A percentile compares a stretch with the other conserved stretches of the same genome.
These are phyloP conservation scores for Mangifera indica DNA, from an alignment of 345 rosid genomes.

Conservation along the genomic window DNA sequence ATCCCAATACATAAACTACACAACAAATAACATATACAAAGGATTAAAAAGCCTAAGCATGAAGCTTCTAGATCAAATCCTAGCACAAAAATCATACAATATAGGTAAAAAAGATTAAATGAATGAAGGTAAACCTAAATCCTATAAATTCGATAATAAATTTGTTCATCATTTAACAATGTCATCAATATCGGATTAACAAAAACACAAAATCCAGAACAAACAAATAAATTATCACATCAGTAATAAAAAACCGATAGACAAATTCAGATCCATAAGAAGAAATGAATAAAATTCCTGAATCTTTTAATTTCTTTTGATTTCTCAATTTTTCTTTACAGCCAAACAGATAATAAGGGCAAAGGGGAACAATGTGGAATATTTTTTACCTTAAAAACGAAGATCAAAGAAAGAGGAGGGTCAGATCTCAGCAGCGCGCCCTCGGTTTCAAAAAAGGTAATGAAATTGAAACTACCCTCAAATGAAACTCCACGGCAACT, in stretches of 20 bases:
- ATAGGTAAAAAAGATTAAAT: neutral
- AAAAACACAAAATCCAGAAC: neutral
- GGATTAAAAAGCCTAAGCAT: neutral
- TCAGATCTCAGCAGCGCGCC: conserved; percentile 21
- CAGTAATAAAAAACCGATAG: neutral
- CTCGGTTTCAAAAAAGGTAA: conserved; percentile 15
- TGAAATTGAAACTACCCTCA: conserved; percentile 4
- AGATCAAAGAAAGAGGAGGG: conserved; percentile 7
- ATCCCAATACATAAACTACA: neutral
- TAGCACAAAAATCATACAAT: neutral
- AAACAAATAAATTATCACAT: neutral
- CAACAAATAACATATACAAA: neutral
- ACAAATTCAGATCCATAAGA: conserved; percentile 1
- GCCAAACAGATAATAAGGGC: neutral
- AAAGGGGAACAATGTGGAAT: too few relatives aligned
- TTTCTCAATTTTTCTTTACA: neutral
- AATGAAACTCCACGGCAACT: conserved; percentile 7
- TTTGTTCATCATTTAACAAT: neutral
- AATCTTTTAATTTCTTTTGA: neutral
- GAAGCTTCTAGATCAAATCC: neutral
- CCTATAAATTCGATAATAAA: neutral
- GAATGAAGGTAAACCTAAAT: neutral
- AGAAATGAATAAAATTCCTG: neutral
- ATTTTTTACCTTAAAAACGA: conserved; percentile 6
- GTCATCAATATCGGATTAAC: neutral